These are phyloP conservation scores for Tetraselmis chui DNA, from an alignment of 139 green algal genomes.

Conservation along the genomic window DNA sequence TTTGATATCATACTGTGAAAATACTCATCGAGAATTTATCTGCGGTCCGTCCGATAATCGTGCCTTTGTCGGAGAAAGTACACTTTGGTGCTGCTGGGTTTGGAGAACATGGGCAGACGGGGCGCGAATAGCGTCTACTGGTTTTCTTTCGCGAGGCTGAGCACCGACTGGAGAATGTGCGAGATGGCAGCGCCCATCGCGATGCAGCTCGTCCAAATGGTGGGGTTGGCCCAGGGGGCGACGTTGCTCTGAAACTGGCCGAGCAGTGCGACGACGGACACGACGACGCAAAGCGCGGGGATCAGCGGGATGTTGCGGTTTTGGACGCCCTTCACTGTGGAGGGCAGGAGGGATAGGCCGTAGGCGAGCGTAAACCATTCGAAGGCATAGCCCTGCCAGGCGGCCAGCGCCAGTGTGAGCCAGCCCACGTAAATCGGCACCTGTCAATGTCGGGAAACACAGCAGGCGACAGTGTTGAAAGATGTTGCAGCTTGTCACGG, in stretches of 20 bases:
- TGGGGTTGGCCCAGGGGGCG: not conserved
- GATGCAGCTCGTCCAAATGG: not conserved
- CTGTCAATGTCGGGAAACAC: too few species aligned
- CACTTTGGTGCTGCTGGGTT: too few species aligned
- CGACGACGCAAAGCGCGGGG: not conserved
- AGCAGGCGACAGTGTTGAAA: too few species aligned
- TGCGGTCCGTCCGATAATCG: too few species aligned
- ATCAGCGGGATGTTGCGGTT: not conserved
- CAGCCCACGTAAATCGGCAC: not conserved
- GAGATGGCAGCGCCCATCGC: not conserved
- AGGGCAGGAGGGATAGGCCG: not conserved
- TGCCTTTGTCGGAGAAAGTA: too few species aligned
- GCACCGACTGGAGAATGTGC: not conserved
- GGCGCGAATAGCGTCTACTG: too few species aligned
- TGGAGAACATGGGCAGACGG: too few species aligned
- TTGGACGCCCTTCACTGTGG: not conserved
- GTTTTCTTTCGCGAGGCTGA: not conserved
- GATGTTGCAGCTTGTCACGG: too few species aligned
- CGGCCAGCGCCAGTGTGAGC: not conserved
- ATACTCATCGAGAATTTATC: too few species aligned
- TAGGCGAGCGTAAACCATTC: not conserved
- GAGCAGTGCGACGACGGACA: not conserved
- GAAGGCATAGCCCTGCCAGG: not conserved
- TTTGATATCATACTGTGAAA: too few species aligned
- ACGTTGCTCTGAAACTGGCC: not conserved